Conservation (phyloP, 73 alveolate genomes). For the Tetrahymena elliotti region DNA sequence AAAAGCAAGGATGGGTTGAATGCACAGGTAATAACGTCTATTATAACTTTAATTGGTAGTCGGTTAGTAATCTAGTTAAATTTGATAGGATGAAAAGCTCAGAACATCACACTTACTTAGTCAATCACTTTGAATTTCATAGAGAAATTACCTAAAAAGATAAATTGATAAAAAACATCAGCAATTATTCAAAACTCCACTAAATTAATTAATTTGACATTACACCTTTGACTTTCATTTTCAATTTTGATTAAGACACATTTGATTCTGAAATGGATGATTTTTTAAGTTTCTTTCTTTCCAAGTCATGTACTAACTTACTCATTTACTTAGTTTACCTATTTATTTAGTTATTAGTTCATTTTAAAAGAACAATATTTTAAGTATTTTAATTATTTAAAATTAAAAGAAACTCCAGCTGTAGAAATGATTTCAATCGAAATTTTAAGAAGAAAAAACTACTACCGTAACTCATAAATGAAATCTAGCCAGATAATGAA, state of each 20-base stretch:
- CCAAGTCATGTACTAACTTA: not conserved
- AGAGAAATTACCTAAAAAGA: not conserved
- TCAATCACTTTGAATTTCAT: not conserved
- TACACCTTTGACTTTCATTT: not conserved
- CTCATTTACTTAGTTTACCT: too few species aligned
- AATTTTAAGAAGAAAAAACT: not conserved
- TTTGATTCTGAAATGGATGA: not conserved
- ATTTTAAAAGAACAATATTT: too few species aligned
- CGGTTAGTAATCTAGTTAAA: not conserved
- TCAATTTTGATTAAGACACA: not conserved
- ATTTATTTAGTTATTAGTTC: too few species aligned
- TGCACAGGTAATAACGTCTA: not conserved
- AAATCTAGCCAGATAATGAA: not conserved
- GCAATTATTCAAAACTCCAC: not conserved
- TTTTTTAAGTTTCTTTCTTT: not conserved
- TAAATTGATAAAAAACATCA: not conserved
- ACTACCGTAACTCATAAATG: not conserved
- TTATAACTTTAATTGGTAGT: not conserved
- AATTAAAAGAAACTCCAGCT: not conserved
- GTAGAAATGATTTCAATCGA: not conserved
- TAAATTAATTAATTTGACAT: not conserved
- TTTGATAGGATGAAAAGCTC: not conserved
- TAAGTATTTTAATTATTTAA: too few species aligned
- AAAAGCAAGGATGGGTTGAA: not conserved
- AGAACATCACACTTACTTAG: not conserved